A percentile compares a stretch with the other conserved stretches of the same genome.
Evolutionary conservation across 164 flowering plant genomes (phyloP).

Genomic region (Liriodendron chinense): DNA sequence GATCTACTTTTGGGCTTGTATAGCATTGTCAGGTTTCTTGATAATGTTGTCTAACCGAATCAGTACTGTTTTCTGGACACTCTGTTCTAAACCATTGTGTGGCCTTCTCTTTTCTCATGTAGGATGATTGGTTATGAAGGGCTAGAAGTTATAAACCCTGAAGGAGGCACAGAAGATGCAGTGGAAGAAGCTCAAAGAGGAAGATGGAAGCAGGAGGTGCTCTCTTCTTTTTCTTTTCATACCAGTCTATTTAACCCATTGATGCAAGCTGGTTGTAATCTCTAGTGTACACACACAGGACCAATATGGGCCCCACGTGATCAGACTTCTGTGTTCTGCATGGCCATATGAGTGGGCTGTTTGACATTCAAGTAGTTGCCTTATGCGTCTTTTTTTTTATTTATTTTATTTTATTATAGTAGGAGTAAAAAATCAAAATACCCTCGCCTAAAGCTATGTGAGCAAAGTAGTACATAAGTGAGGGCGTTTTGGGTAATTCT

Average conservation of each 20-base stretch:
- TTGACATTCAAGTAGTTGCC: background rate
- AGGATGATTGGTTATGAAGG: conserved; percentile 77
- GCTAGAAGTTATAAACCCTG: conserved; percentile 82
- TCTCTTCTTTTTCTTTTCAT: background rate
- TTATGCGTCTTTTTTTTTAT: too few species aligned
- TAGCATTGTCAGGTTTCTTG: background rate
- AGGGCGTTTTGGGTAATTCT: too few species aligned
- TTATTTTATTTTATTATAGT: too few species aligned
- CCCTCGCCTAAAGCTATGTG: too few species aligned
- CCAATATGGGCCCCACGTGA: background rate
- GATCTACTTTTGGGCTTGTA: background rate
- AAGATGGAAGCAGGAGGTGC: conserved; percentile 86
- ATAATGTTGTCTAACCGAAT: background rate
- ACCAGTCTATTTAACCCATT: background rate
- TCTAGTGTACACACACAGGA: background rate
- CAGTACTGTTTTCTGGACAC: background rate
- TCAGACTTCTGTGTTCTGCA: background rate
- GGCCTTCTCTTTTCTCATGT: conserved; percentile 2
- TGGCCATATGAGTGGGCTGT: background rate
- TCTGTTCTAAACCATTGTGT: background rate
- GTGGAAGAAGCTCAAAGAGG: conserved; percentile 81
- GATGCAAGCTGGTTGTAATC: background rate
- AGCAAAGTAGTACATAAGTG: too few species aligned
- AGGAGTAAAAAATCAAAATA: too few species aligned
- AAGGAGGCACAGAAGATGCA: conserved; percentile 81